Conservation (phyloP, 495 filamentous ascomycete species). For the Aspergillus asperescens region DNA sequence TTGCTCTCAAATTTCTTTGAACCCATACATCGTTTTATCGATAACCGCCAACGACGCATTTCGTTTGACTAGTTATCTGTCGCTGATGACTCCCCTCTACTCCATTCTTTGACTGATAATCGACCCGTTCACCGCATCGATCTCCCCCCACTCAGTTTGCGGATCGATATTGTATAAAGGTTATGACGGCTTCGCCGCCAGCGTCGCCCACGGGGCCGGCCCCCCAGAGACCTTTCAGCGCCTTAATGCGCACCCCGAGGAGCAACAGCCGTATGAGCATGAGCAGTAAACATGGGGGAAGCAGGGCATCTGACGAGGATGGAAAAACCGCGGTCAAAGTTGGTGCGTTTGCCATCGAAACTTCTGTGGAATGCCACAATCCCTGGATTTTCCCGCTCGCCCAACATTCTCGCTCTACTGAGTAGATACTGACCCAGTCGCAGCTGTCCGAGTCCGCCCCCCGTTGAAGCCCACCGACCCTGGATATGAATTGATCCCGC, state of each 20-base stretch:
- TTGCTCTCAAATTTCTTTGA: slow-evolving; percentile 9
- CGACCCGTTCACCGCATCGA: slow-evolving; percentile 17
- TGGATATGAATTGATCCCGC: slow-evolving; percentile 89
- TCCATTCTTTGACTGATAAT: slow-evolving; percentile 18
- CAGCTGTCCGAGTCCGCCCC: slow-evolving; percentile 92
- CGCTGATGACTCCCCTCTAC: slow-evolving; percentile 19
- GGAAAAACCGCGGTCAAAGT: slow-evolving; percentile 97
- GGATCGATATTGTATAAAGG: slow-evolving; percentile 14
- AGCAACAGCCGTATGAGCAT: slow-evolving; percentile 89
- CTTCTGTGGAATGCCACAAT: background rate
- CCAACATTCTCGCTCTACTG: slow-evolving; percentile 1
- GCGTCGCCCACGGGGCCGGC: slow-evolving; percentile 49
- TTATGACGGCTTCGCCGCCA: slow-evolving; percentile 55
- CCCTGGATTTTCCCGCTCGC: background rate
- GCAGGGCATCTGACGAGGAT: slow-evolving; percentile 90
- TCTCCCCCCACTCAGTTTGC: slow-evolving; percentile 13
- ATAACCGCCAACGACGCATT: slow-evolving; percentile 1
- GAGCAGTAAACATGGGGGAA: slow-evolving; percentile 73
- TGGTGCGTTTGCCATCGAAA: slow-evolving; percentile 59
- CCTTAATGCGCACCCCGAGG: slow-evolving; percentile 72
- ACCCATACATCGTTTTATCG: background rate
- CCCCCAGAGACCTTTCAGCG: slow-evolving; percentile 74
- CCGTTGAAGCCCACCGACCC: slow-evolving; percentile 80
- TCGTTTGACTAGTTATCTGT: slow-evolving; percentile 8
- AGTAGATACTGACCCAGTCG: slow-evolving; percentile 18